phyloP scores from a whole-genome alignment of 805 yeast species.

The Saccharomycopsis vini region DNA sequence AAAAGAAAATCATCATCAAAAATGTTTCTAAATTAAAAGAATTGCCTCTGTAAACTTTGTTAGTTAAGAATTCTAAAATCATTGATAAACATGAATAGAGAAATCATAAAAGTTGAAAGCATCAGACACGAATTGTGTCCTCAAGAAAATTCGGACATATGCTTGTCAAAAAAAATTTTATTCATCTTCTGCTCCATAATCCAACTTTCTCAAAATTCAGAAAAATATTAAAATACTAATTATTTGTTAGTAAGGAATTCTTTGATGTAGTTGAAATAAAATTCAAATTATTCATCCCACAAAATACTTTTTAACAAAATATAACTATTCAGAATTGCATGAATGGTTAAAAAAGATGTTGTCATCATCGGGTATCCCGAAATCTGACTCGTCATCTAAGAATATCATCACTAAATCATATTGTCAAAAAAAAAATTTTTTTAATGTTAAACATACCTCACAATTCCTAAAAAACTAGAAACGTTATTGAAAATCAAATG shows the following conservation, averaged over 20 bases:
- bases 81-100: no score
- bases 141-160: slow-evolving; percentile 84
- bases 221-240: not conserved
- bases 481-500: not conserved
- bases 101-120: no score
- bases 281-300: no score
- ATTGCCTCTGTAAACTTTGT: no score
- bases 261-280: not conserved
- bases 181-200: slow-evolving; percentile 31
- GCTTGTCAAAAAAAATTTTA: slow-evolving; percentile 75
- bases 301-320: no score
- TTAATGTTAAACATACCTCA: no score
- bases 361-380: slow-evolving; percentile 94
- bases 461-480: no score
- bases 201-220: not conserved
- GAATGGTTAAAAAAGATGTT: slow-evolving; percentile 78
- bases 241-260: not conserved
- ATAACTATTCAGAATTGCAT: slow-evolving; percentile 69
- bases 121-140: slow-evolving; percentile 36
- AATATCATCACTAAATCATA: slow-evolving; percentile 38
- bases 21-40: no score
- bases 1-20: not conserved
- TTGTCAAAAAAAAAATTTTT: not conserved
- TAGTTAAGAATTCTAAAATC: no score
- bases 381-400: slow-evolving; percentile 98